Conservation (phyloP, 331 rosid species). For the Quercus tomentella region DNA sequence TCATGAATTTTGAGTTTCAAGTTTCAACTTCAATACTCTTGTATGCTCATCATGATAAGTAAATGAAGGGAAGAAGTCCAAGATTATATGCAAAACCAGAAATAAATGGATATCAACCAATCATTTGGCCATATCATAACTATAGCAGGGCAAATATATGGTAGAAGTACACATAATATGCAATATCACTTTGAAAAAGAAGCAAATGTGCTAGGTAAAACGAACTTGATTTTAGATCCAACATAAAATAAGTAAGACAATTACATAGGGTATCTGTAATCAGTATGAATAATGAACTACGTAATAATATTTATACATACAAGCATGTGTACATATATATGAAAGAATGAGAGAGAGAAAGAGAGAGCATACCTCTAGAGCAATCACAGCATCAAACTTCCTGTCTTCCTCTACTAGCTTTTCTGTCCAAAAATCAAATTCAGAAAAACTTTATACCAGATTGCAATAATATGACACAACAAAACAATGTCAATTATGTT, state of each 20-base stretch:
- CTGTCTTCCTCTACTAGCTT: conserved; percentile 78
- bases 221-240: neutral
- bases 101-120: neutral
- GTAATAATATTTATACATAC: neutral
- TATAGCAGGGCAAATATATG: neutral
- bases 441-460: neutral
- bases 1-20: neutral
- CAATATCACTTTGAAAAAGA: neutral
- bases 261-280: neutral
- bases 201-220: neutral
- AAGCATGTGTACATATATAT: neutral
- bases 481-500: neutral
- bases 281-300: neutral
- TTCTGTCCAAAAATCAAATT: conserved; percentile 40
- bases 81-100: neutral
- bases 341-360: neutral
- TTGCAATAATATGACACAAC: neutral
- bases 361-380: conserved; percentile 66
- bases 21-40: neutral
- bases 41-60: neutral
- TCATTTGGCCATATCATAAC: neutral
- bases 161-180: neutral
- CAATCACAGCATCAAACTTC: conserved; percentile 76
- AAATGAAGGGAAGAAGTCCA: neutral
- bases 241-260: neutral